These are phyloP conservation scores for Penicillium occitanis DNA, from an alignment of 2,329 filamentous ascomycete genomes.

Conservation along the genomic window DNA sequence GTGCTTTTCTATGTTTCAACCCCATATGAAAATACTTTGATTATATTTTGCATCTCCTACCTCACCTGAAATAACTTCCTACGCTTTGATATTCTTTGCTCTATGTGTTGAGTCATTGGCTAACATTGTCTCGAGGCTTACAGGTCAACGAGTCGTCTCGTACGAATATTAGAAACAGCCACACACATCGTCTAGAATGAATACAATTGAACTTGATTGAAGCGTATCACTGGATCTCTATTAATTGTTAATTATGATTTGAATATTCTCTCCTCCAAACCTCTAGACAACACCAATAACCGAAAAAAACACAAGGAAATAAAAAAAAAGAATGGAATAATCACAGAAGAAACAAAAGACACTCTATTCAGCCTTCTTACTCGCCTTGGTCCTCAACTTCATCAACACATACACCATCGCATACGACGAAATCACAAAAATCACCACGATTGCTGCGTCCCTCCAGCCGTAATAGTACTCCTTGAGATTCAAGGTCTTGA, in stretches of 20 bases:
- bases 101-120: not conserved
- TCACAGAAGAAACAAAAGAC: slow-evolving; percentile 7
- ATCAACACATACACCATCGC: slow-evolving; percentile 46
- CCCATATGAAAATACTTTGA: slow-evolving; percentile 39
- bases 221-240: not conserved
- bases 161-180: not conserved
- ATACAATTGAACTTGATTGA: not conserved
- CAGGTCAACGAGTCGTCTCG: not conserved
- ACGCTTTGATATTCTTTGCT: not conserved
- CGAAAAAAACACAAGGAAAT: not conserved
- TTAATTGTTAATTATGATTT: not conserved
- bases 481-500: slow-evolving; percentile 59
- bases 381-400: slow-evolving; percentile 40
- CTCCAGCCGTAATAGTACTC: slow-evolving; percentile 67
- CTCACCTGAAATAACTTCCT: slow-evolving; percentile 6
- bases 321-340: slow-evolving; percentile 2
- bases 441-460: slow-evolving; percentile 59
- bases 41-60: slow-evolving; percentile 31
- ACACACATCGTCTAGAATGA: not conserved
- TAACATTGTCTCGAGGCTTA: not conserved
- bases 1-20: slow-evolving; percentile 43
- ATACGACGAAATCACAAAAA: slow-evolving; percentile 59
- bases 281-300: not conserved
- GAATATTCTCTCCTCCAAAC: too few relatives aligned
- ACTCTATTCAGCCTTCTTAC: slow-evolving; percentile 36